Evolutionary conservation across 306 rosid species (phyloP), one percentile per base, ranked within the genome.

Genomic region (Hippophae gyantsensis): DNA sequence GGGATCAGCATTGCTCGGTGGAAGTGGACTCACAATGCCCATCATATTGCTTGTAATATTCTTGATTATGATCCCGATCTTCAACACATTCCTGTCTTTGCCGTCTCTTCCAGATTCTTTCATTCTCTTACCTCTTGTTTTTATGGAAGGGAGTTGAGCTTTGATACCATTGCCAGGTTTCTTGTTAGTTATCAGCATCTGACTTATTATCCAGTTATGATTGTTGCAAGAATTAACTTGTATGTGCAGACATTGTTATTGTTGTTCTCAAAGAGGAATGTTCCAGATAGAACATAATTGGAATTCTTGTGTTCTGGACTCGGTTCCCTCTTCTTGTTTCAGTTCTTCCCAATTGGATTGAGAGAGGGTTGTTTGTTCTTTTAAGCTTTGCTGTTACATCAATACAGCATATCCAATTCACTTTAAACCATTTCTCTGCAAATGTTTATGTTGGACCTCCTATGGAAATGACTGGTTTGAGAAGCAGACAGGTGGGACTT

Each of bases 21-120:
- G 97, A 89, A 89, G 42, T 89, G 97, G 97, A 89, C 95, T 48
- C 97, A 89, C 61, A 89, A 89, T 58, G 89, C 87, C n/a, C 97
- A 86, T 62, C 97, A 89, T 57, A 70, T 89, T 48, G 80, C 95
- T 45, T 81, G 89, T 64, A 89, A 89, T 60, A 86, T 93, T 55
- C 95, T 89, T 13, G 97, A 89, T 53, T 56, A 84, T 50, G 97
- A 89, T 43, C 97, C 97, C 3, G 97, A 89, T 84, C 80, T 89
- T 43, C 97, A 89, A 52, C 93, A 89, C 60, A 82, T 89, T 42
- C 97, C 95, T 0, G 80, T 89, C 58, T 84, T 89, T 14, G 97
- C 95, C 0, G 97, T 89, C 9, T 89, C 97, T 0, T 14, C 81
- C 0, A 66, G 69, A 5, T 64, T 86, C 26, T 89, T 89, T 56